Percentiles rank a stretch among this genome's conserved stretches.
These are phyloP conservation scores for Puccinia triticina DNA, from an alignment of 1,284 basidiomycete genomes.

Conservation along the genomic window DNA sequence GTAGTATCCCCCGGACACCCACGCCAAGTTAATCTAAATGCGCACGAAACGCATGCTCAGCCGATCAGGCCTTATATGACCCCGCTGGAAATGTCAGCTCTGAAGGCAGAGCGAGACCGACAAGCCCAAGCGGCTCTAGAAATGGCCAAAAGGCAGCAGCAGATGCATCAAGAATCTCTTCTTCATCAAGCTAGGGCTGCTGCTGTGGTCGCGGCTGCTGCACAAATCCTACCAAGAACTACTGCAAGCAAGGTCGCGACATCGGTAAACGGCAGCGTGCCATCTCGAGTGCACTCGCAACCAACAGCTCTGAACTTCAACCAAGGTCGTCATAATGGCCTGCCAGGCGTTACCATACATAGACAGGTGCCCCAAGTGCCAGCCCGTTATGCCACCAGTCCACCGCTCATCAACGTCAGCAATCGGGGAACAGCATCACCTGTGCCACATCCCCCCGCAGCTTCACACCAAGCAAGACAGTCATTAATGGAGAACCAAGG, in stretches of 20 bases:
- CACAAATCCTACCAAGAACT: constrained; percentile 34
- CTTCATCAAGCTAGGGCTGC: constrained; percentile 48
- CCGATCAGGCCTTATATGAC: constrained; percentile 49
- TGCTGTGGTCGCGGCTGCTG: constrained; percentile 41
- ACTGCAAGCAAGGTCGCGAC: not conserved
- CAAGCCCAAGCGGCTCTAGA: constrained; percentile 43
- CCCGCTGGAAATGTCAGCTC: constrained; percentile 47
- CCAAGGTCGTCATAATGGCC: constrained; percentile 22
- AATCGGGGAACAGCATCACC: constrained; percentile 35
- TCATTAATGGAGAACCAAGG: constrained; percentile 17
- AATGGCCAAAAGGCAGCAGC: constrained; percentile 49
- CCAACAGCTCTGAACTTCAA: constrained; percentile 2
- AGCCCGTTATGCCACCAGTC: constrained; percentile 27
- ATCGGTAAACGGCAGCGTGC: constrained; percentile 31
- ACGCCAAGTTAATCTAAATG: constrained; percentile 31
- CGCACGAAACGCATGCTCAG: constrained; percentile 50
- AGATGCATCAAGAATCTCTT: constrained; percentile 47
- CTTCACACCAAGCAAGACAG: constrained; percentile 8
- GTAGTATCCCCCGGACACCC: constrained; percentile 25
- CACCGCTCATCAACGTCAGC: constrained; percentile 17
- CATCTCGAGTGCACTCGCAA: constrained; percentile 22
- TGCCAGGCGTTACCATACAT: constrained; percentile 31
- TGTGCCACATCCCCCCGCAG: constrained; percentile 14
- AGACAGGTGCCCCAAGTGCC: constrained; percentile 30
- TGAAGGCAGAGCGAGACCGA: constrained; percentile 45